Percentiles rank a stretch among this genome's conserved stretches.
Conservation (phyloP, 1,284 basidiomycete species). For the Ceratorhiza oryzae-sativae region DNA sequence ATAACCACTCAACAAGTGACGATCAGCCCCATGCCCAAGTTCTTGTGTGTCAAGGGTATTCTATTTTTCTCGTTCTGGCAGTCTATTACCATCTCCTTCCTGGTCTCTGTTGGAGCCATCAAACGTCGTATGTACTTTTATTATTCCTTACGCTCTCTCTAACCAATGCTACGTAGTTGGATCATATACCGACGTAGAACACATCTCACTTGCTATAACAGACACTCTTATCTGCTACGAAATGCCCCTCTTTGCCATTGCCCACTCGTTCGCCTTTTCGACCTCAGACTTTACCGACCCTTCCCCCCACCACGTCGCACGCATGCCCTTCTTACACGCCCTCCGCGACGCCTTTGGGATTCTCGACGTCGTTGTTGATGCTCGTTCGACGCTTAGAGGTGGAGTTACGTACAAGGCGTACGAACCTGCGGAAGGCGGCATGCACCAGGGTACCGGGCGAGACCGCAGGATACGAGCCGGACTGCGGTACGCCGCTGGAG, state of each 20-base stretch:
- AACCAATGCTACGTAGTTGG: constrained; percentile 59
- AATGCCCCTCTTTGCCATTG: constrained; percentile 97
- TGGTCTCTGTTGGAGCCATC: constrained; percentile 84
- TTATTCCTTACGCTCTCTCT: background rate
- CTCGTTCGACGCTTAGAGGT: constrained; percentile 82
- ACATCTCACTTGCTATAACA: constrained; percentile 88
- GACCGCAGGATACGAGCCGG: constrained; percentile 87
- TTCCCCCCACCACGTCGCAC: constrained; percentile 73
- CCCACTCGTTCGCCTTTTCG: constrained; percentile 89
- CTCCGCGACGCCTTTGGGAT: constrained; percentile 86
- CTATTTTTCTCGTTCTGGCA: constrained; percentile 99
- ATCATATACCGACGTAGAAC: constrained; percentile 88
- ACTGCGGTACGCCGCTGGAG: constrained; percentile 87
- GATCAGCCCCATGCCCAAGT: constrained; percentile 82
- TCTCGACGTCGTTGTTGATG: constrained; percentile 88
- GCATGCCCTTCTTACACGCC: constrained; percentile 87
- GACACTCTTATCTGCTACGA: constrained; percentile 94
- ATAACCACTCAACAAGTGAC: background rate
- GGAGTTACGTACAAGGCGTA: constrained; percentile 95
- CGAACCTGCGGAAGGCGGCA: constrained; percentile 91
- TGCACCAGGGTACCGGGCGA: constrained; percentile 85
- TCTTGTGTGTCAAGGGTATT: constrained; percentile 97
- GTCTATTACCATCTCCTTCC: constrained; percentile 82
- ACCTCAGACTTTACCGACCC: constrained; percentile 83
- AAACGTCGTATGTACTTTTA: constrained; percentile 55